Conservation (phyloP, 306 rosid genomes). For the Mimosa bimucronata region DNA sequence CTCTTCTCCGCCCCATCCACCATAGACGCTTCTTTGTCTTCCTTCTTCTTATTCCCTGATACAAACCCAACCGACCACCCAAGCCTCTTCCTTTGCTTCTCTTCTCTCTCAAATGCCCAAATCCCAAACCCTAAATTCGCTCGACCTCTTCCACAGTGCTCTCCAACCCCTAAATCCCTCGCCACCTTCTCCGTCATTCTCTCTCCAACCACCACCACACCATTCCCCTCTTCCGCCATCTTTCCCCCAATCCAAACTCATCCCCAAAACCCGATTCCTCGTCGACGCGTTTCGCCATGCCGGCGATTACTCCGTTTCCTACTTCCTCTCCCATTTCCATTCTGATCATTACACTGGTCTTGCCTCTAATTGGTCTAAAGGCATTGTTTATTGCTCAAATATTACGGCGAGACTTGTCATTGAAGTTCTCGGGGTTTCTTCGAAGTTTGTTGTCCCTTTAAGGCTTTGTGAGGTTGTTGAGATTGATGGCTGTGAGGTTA, state of each 20-base stretch:
- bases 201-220: background rate
- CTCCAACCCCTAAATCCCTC: slow-evolving; percentile 37
- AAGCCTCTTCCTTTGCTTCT: slow-evolving; percentile 44
- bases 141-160: slow-evolving; percentile 57
- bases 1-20: background rate
- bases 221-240: slow-evolving; percentile 44
- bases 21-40: slow-evolving; percentile 21
- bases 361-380: slow-evolving; percentile 68
- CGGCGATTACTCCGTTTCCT: slow-evolving; percentile 59
- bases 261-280: slow-evolving; percentile 80
- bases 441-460: slow-evolving; percentile 52
- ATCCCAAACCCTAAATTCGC: slow-evolving; percentile 58
- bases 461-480: slow-evolving; percentile 46
- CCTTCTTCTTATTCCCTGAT: background rate
- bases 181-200: background rate
- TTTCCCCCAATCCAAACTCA: slow-evolving; percentile 71
- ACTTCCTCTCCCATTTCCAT: slow-evolving; percentile 96
- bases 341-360: slow-evolving; percentile 90
- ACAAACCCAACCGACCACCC: background rate
- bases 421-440: slow-evolving; percentile 55
- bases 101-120: background rate
- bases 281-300: slow-evolving; percentile 81
- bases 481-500: slow-evolving; percentile 62
- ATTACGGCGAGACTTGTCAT: slow-evolving; percentile 62
- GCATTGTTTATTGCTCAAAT: slow-evolving; percentile 74